These are phyloP conservation scores for Endothia cerciana DNA, from an alignment of 2,329 filamentous ascomycete genomes.

Conservation along the genomic window DNA sequence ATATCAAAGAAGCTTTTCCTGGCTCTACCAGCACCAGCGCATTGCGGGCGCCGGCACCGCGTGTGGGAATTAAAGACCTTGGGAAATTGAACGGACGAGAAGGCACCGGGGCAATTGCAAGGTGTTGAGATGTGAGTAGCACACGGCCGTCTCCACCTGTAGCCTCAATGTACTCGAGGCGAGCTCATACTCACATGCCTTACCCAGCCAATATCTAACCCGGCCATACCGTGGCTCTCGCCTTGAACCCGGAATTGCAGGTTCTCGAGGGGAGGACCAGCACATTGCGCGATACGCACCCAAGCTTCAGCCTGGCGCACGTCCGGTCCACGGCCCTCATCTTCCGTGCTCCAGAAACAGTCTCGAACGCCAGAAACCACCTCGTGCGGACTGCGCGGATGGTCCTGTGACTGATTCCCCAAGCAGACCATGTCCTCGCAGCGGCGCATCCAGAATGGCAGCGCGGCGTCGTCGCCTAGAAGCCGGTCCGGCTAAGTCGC, in stretches of 20 bases:
- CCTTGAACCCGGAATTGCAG: neutral
- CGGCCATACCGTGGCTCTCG: neutral
- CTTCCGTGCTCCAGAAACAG: neutral
- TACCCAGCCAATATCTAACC: neutral
- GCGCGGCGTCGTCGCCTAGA: neutral
- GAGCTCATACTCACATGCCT: neutral
- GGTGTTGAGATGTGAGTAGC: neutral
- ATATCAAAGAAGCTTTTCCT: neutral
- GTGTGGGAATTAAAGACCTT: neutral
- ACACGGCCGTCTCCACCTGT: neutral
- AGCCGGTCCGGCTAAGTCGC: neutral
- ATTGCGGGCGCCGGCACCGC: neutral
- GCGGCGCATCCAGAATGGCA: neutral
- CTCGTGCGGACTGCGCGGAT: neutral
- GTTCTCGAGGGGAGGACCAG: neutral
- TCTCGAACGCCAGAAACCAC: neutral
- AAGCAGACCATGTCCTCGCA: neutral
- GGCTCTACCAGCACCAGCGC: neutral
- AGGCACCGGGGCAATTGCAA: neutral
- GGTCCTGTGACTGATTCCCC: neutral
- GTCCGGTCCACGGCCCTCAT: conserved; percentile 1
- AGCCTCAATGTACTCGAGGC: neutral
- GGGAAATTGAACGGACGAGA: neutral
- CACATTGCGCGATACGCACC: neutral
- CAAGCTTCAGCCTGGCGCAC: neutral